phyloP scores from a whole-genome alignment of 179 eudicot genomes.

The Heliamphora pulchella region DNA sequence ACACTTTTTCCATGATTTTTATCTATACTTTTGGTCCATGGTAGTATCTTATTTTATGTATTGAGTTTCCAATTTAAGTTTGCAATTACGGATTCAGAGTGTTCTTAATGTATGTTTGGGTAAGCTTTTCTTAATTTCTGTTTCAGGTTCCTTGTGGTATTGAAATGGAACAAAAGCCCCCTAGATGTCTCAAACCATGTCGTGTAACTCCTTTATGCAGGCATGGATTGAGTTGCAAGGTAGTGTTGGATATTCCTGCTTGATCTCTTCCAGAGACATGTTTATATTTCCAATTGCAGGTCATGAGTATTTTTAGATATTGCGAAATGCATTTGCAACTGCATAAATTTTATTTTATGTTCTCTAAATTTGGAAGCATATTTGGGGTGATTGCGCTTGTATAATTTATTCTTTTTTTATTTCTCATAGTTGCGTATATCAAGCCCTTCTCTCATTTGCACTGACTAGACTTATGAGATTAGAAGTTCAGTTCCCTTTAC shows the following conservation, averaged over 20 bases:
- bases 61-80: background rate
- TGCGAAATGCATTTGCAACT: background rate
- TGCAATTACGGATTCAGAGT: background rate
- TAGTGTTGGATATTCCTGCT: conserved; percentile 19
- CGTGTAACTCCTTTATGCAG: conserved; percentile 64
- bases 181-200: conserved; percentile 80
- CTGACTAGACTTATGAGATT: background rate
- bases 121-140: conserved; percentile 15
- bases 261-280: background rate
- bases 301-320: background rate
- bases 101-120: background rate
- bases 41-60: background rate
- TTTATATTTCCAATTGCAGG: background rate
- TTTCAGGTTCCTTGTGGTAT: conserved; percentile 97
- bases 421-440: background rate
- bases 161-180: conserved; percentile 87
- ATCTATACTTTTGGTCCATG: background rate
- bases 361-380: conserved; percentile 13
- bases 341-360: background rate
- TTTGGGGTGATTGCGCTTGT: background rate
- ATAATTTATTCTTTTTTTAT: background rate
- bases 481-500: background rate
- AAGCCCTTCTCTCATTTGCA: background rate
- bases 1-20: background rate
- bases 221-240: conserved; percentile 67